These are phyloP conservation scores for Linum tenue DNA, from an alignment of 345 rosid species.

Conservation along the genomic window DNA sequence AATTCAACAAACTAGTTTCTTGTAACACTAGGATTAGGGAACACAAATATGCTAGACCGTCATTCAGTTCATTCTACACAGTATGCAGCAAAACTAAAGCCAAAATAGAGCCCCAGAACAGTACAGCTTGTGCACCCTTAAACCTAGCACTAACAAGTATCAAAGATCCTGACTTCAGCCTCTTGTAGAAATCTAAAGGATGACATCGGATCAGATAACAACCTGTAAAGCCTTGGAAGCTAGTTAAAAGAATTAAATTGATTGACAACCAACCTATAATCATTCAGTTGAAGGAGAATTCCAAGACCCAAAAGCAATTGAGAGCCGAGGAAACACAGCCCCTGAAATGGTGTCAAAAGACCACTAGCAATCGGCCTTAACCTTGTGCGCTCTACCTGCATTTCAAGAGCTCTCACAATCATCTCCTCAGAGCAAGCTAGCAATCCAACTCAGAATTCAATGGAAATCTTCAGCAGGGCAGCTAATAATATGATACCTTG, in stretches of 20 bases:
- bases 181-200: background rate
- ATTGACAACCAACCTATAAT: constrained; percentile 51
- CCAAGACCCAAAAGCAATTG: constrained; percentile 87
- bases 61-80: no score
- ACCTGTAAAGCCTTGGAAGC: background rate
- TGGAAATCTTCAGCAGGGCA: background rate
- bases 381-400: constrained; percentile 81
- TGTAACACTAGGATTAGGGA: no score
- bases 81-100: no score
- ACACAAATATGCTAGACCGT: no score
- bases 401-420: background rate
- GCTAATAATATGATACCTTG: constrained; percentile 32
- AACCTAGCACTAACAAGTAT: no score
- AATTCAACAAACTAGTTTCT: no score
- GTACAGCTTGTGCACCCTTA: no score
- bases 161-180: no score
- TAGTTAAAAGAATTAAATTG: background rate
- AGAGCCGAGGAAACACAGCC: constrained; percentile 68
- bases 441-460: background rate
- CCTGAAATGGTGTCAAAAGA: constrained; percentile 70
- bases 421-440: background rate
- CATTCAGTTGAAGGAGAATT: constrained; percentile 82
- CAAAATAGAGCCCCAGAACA: no score
- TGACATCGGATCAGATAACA: background rate
- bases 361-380: constrained; percentile 93